Evolutionary conservation across 495 filamentous ascomycete species (phyloP), one percentile per base, ranked within the genome.

Genomic region (Penicillium fimorum): DNA sequence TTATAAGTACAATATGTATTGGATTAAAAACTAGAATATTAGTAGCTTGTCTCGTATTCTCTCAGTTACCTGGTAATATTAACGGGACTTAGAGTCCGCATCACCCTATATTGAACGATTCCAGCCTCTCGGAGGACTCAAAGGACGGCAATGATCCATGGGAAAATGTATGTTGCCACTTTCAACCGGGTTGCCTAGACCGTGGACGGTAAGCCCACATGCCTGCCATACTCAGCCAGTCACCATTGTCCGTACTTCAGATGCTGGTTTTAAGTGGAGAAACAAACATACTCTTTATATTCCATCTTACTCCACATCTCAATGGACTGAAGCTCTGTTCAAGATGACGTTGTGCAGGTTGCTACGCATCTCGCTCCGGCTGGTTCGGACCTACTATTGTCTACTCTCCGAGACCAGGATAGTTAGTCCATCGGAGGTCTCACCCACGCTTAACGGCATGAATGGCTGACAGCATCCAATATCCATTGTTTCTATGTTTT

Each of bases 291-390:
- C 15, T 2, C n/a, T 27, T 11, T 37, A 54, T 59, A 18, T 55
- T 63, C 59, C 59, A 60, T 15, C 27, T 54, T 62, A 46, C 59
- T 63, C 57, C 57, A 60, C 60, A 58, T 9, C 35, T 33, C 52
- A 37, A n/a, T 42, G 18, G 6, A 60, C 52, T 41, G 47, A 32
- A 58, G 13, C 44, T 58, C 53, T 48, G 20, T 46, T 58, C 30
- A 62, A 37, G 18, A 67, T 67, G 65, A 67, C 65, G 65, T 67
- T 33, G 57, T 38, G 12, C 15, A n/a, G 53, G 37, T 40, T 17
- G 41, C 33, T 43, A 29, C 54, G 64, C 51, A 62, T 47, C 33
- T 44, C 17, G 53, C 24, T 65, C 59, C 65, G 62, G 44, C 65
- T 63, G 65, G 65, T 50, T 60, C 57, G 64, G 59, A 41, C 40